Conservation (phyloP, 2,329 filamentous ascomycete species). For the Monosporascus ibericus region DNA sequence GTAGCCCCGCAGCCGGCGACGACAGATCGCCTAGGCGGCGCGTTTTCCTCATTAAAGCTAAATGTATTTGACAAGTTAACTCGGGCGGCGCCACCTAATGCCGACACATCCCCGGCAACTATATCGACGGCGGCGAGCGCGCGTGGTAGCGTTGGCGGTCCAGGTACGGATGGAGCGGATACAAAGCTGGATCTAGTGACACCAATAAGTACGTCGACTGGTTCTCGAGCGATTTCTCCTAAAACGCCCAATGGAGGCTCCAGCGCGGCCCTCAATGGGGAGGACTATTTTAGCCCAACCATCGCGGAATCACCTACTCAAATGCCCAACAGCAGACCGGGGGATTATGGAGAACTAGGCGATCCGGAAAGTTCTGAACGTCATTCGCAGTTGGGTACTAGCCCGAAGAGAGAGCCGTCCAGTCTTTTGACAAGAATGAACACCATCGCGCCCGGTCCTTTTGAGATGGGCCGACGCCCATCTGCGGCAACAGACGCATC, state of each 20-base stretch:
- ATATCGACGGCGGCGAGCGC: conserved; percentile 25
- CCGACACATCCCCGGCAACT: conserved; percentile 55
- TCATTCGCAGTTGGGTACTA: conserved; percentile 41
- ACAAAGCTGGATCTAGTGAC: conserved; percentile 54
- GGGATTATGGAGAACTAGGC: conserved; percentile 44
- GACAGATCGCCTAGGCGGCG: conserved; percentile 27
- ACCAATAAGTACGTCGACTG: conserved; percentile 54
- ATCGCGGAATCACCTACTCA: conserved; percentile 39
- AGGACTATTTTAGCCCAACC: conserved; percentile 40
- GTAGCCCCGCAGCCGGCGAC: conserved; percentile 14
- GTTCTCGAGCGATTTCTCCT: conserved; percentile 59
- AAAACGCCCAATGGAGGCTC: conserved; percentile 44
- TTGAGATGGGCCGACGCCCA: conserved; percentile 42
- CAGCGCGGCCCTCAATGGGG: conserved; percentile 34
- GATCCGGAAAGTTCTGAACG: conserved; percentile 29
- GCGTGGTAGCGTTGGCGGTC: conserved; percentile 25
- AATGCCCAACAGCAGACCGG: conserved; percentile 33
- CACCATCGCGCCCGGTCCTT: conserved; percentile 60
- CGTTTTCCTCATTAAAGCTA: conserved; percentile 31
- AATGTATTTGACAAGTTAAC: conserved; percentile 34
- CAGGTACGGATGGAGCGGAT: conserved; percentile 45
- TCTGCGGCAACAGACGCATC: conserved; percentile 27
- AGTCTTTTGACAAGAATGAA: conserved; percentile 57
- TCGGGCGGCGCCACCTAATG: conserved; percentile 42
- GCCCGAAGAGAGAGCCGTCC: conserved; percentile 35